Evolutionary conservation across 2,329 filamentous ascomycete species (phyloP).

Genomic region (Apiospora saccharicola): DNA sequence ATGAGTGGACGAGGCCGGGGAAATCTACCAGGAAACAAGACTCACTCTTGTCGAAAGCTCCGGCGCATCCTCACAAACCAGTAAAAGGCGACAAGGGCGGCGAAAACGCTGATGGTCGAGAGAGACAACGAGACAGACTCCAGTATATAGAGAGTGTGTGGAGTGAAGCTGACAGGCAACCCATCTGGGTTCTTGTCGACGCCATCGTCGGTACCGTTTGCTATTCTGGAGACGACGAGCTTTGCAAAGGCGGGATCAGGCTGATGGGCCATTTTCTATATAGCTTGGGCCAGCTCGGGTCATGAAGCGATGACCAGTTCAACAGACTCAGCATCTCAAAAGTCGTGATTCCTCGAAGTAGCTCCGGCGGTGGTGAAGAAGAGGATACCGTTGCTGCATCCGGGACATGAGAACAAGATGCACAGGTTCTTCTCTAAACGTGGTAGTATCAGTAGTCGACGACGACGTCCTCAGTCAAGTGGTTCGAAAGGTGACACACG

Average conservation of each 20-base stretch:
- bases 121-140: conserved; percentile 51
- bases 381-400: not conserved
- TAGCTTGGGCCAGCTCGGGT: conserved; percentile 23
- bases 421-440: not conserved
- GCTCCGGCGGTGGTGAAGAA: not conserved
- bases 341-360: conserved; percentile 5
- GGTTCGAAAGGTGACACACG: not conserved
- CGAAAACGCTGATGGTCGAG: conserved; percentile 61
- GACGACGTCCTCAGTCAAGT: conserved; percentile 1
- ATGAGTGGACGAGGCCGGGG: conserved; percentile 29
- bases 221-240: conserved; percentile 7
- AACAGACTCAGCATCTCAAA: conserved; percentile 23
- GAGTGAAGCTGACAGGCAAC: conserved; percentile 24
- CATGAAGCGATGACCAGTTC: conserved; percentile 12
- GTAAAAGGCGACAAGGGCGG: conserved; percentile 66
- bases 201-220: conserved; percentile 20
- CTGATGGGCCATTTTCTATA: conserved; percentile 19
- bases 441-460: not conserved
- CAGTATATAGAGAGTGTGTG: conserved; percentile 35
- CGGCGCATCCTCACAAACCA: conserved; percentile 79
- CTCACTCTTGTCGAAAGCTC: conserved; percentile 76
- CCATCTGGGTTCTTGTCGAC: conserved; percentile 24
- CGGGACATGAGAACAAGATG: conserved; percentile 1
- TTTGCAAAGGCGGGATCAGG: conserved; percentile 6
- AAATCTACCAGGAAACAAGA: not conserved